These are phyloP conservation scores for Aureobasidium zeae DNA, from an alignment of 2,329 filamentous ascomycete genomes.

Conservation along the genomic window DNA sequence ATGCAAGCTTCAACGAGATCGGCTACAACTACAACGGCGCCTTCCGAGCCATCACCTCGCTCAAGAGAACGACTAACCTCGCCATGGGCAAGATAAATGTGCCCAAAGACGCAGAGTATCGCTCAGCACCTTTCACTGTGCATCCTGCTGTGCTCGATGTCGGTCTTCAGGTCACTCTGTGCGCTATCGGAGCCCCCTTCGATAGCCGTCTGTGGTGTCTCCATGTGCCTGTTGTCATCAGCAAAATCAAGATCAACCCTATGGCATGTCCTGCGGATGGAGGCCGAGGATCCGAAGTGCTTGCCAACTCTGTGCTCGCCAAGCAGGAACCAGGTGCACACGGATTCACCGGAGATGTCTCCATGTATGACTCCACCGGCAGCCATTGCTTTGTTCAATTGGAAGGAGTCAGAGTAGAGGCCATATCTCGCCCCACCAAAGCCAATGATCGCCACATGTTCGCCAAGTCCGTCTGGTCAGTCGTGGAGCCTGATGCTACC, in stretches of 20 bases:
- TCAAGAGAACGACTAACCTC: conserved; percentile 3
- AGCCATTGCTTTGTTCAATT: conserved; percentile 2
- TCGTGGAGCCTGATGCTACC: background rate
- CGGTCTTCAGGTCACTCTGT: conserved; percentile 26
- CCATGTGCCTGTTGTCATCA: conserved; percentile 21
- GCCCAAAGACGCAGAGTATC: background rate
- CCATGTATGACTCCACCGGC: background rate
- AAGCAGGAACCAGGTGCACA: conserved; percentile 3
- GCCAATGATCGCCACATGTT: conserved; percentile 6
- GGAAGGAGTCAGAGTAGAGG: conserved; percentile 4
- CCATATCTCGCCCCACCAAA: conserved; percentile 2
- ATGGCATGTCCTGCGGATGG: background rate
- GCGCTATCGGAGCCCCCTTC: conserved; percentile 24
- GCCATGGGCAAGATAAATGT: conserved; percentile 7
- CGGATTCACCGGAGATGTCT: background rate
- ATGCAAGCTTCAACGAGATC: conserved; percentile 18
- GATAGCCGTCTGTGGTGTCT: conserved; percentile 24
- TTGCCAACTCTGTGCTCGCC: conserved; percentile 3
- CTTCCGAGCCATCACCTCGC: conserved; percentile 13
- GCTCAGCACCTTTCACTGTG: conserved; percentile 24
- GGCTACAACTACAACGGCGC: conserved; percentile 22
- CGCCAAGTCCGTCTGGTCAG: conserved; percentile 3
- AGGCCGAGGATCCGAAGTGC: conserved; percentile 5
- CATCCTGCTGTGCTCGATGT: conserved; percentile 27
- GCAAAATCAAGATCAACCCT: conserved; percentile 22